A percentile compares a stretch with the other conserved stretches of the same genome.
phyloP scores from a whole-genome alignment of 805 yeast genomes.

The Candida hungchunana region DNA sequence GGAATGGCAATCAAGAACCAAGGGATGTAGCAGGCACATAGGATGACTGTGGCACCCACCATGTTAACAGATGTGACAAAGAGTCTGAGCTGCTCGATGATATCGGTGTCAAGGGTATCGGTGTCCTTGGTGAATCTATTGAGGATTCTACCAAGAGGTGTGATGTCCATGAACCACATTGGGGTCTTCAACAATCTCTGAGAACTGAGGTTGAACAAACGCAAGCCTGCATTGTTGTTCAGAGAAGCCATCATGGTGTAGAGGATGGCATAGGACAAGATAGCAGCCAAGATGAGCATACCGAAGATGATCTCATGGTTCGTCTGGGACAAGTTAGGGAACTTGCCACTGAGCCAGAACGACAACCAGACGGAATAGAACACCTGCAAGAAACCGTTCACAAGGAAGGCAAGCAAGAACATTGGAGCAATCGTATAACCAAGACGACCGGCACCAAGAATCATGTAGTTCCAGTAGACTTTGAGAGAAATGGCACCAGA shows the following conservation, averaged over 20 bases:
- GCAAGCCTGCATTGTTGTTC: slow-evolving; percentile 50
- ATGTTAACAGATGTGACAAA: slow-evolving; percentile 47
- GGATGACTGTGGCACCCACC: slow-evolving; percentile 58
- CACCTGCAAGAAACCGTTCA: slow-evolving; percentile 47
- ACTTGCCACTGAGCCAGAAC: slow-evolving; percentile 64
- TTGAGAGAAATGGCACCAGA: slow-evolving; percentile 16
- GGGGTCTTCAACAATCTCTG: slow-evolving; percentile 62
- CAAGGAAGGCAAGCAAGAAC: slow-evolving; percentile 19
- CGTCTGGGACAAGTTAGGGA: slow-evolving; percentile 34
- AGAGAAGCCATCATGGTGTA: slow-evolving; percentile 51
- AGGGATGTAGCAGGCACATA: slow-evolving; percentile 68
- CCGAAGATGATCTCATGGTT: slow-evolving; percentile 66
- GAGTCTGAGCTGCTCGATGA: slow-evolving; percentile 64
- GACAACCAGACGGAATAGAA: slow-evolving; percentile 72
- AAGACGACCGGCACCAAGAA: slow-evolving; percentile 43
- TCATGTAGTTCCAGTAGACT: slow-evolving; percentile 40
- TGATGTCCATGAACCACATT: slow-evolving; percentile 77
- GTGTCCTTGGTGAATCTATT: slow-evolving; percentile 86
- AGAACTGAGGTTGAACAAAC: slow-evolving; percentile 55
- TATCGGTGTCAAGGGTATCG: slow-evolving; percentile 74
- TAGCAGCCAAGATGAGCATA: slow-evolving; percentile 48
- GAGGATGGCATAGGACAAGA: slow-evolving; percentile 43
- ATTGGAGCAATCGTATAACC: slow-evolving; percentile 29
- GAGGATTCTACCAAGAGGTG: slow-evolving; percentile 81
- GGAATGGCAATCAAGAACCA: slow-evolving; percentile 71